phyloP scores from a whole-genome alignment of 2,329 filamentous ascomycete species.

The Hysterium pulicare region DNA sequence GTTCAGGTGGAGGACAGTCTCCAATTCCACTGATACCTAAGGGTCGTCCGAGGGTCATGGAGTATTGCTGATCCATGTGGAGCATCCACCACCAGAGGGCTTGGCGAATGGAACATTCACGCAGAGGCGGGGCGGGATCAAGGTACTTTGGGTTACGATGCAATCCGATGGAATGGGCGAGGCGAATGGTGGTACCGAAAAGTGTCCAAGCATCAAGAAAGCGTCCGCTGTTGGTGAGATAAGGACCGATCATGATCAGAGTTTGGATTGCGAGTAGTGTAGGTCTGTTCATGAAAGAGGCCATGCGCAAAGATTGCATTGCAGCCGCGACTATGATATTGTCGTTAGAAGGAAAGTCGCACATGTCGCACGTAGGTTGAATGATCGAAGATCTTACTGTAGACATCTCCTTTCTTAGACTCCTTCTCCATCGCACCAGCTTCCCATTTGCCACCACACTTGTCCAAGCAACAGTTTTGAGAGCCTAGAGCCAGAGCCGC shows the following conservation, averaged over 20 bases:
- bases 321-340: slow-evolving; percentile 42
- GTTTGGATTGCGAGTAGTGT: slow-evolving; percentile 46
- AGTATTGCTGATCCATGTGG: slow-evolving; percentile 52
- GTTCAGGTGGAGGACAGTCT: slow-evolving; percentile 47
- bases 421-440: slow-evolving; percentile 36
- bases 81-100: slow-evolving; percentile 53
- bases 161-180: slow-evolving; percentile 49
- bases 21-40: slow-evolving; percentile 49
- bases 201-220: slow-evolving; percentile 51
- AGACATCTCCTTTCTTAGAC: slow-evolving; percentile 40
- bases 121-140: slow-evolving; percentile 40
- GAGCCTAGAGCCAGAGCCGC: slow-evolving; percentile 46
- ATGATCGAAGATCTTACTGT: slow-evolving; percentile 37
- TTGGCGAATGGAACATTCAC: slow-evolving; percentile 42
- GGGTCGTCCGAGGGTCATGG: slow-evolving; percentile 48
- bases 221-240: slow-evolving; percentile 48
- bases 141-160: slow-evolving; percentile 48
- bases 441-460: slow-evolving; percentile 37
- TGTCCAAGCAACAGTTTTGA: slow-evolving; percentile 46
- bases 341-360: not conserved
- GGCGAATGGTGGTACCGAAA: slow-evolving; percentile 48
- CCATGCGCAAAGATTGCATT: slow-evolving; percentile 49
- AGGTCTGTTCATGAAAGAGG: slow-evolving; percentile 48
- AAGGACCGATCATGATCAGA: slow-evolving; percentile 48
- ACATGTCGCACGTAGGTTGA: not conserved